Evolutionary conservation across 176 grass and related monocot genomes (phyloP), one percentile per base, ranked within the genome.

Genomic region (Guadua angustifolia): DNA sequence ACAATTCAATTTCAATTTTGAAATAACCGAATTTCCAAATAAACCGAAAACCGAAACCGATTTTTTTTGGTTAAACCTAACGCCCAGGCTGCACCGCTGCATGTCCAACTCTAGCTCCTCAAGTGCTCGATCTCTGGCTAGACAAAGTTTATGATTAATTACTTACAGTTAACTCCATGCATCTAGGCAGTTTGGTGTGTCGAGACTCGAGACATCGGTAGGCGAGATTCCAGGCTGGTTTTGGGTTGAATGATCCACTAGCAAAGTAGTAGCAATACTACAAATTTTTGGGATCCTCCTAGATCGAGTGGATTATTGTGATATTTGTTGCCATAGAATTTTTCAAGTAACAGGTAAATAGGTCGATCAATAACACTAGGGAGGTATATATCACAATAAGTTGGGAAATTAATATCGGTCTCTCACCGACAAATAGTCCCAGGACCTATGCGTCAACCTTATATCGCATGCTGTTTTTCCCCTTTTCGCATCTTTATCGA

Each of bases 101-200:
- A 51, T 51, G 3, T 10, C 39, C 4, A 73, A 7, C 69, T 40
- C 1, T 43, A 69, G 51, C 12, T 46, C 18, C 43, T 66, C 45
- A 74, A 66, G 24, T 15, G 74, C 6, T 70, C 53, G 42, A 43
- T 59, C 68, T 72, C 7, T 50, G 10, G 29, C 21, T 36, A 47
- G 67, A 73, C 46, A 64, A 53, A 12, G 74, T 46, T 47, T 35
- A 74, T 79, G 87, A 67, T 88, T 57, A 74, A 67, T 84, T 88
- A 88, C 67, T 59, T 67, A 84, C 74, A 66, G 81, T 79, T 79
- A 74, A 84, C 38, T 84, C 66, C 75, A 79, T 67, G 21, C 69
- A 74, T 42, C 75, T 84, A 83, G 75, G 60, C 69, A 69, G 50
- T 59, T 74, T 74, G 50, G 25, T 66, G 58, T 66, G 22, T 15